Percentiles rank a stretch among this genome's conserved stretches.
These are phyloP conservation scores for Linnemannia elongata DNA, from an alignment of 192 early-diverging fungal species.

Conservation along the genomic window DNA sequence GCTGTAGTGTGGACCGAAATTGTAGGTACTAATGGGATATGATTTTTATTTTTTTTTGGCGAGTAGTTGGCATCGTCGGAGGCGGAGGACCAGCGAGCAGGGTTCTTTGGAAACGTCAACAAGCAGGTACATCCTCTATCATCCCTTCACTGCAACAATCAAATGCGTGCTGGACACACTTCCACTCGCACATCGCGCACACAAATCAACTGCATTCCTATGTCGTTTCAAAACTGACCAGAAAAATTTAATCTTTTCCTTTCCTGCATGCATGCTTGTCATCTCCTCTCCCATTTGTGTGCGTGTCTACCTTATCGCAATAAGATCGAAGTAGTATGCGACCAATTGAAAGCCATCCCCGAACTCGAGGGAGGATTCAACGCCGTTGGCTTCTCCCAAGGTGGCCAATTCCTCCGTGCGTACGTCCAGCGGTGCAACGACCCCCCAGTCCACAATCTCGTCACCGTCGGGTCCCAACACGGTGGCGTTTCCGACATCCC, in stretches of 20 bases:
- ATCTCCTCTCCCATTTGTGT: no score
- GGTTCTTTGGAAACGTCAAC: slow-evolving; percentile 91
- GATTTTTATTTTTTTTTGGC: background rate
- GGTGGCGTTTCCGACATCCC: slow-evolving; percentile 84
- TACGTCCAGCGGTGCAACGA: slow-evolving; percentile 88
- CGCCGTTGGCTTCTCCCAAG: slow-evolving; percentile 93
- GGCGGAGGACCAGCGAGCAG: slow-evolving; percentile 80
- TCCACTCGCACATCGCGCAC: no score
- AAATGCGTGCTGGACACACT: no score
- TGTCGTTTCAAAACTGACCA: background rate
- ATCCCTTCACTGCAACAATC: no score
- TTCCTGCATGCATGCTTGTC: background rate
- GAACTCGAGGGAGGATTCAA: slow-evolving; percentile 86
- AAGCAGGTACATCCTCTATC: slow-evolving; percentile 67
- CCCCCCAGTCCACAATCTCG: slow-evolving; percentile 78
- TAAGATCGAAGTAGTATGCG: slow-evolving; percentile 81
- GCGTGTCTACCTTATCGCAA: background rate
- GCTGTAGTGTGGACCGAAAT: background rate
- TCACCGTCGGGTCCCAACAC: slow-evolving; percentile 93
- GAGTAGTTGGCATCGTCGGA: slow-evolving; percentile 58
- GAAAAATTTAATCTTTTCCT: background rate
- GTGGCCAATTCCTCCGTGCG: slow-evolving; percentile 69
- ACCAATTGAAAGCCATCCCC: slow-evolving; percentile 67
- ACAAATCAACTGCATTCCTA: no score
- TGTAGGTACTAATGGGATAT: background rate